Percentiles rank a stretch among this genome's conserved stretches.
Conservation (phyloP, 352 stramenopile genomes). For the Phytophthora citricola region DNA sequence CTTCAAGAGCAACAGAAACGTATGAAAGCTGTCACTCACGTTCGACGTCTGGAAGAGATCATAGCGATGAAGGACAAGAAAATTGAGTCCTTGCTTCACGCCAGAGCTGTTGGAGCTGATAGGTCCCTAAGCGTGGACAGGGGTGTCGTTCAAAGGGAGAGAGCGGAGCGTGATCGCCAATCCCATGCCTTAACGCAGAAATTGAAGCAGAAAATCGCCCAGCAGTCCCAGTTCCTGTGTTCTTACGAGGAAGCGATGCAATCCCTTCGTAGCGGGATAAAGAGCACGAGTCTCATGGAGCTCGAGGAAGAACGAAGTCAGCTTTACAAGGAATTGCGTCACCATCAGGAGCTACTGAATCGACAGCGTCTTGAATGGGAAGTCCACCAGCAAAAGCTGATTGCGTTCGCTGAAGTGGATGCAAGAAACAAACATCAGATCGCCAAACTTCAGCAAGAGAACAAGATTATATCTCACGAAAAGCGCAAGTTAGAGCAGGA, state of each 20-base stretch:
- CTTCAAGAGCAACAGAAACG: slow-evolving; percentile 61
- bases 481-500: slow-evolving; percentile 64
- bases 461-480: slow-evolving; percentile 42
- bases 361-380: slow-evolving; percentile 41
- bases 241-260: slow-evolving; percentile 74
- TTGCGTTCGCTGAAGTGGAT: slow-evolving; percentile 38
- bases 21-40: slow-evolving; percentile 54
- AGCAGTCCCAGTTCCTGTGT: slow-evolving; percentile 58
- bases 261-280: slow-evolving; percentile 50
- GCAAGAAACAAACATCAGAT: slow-evolving; percentile 42
- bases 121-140: slow-evolving; percentile 12
- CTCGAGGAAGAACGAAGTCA: slow-evolving; percentile 66
- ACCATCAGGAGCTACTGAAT: slow-evolving; percentile 40
- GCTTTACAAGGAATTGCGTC: slow-evolving; percentile 49
- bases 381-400: slow-evolving; percentile 36
- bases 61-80: slow-evolving; percentile 73
- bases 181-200: slow-evolving; percentile 55
- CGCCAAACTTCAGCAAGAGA: slow-evolving; percentile 47
- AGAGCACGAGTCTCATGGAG: slow-evolving; percentile 63
- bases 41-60: slow-evolving; percentile 69
- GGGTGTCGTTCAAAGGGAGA: slow-evolving; percentile 38
- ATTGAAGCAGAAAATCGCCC: slow-evolving; percentile 56
- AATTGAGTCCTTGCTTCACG: slow-evolving; percentile 64
- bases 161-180: slow-evolving; percentile 58
- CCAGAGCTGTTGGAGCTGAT: slow-evolving; percentile 31